Percentiles rank a stretch among this genome's conserved stretches.
These are phyloP conservation scores for Ambrosiella cleistominuta DNA, from an alignment of 2,329 filamentous ascomycete species.

Conservation along the genomic window DNA sequence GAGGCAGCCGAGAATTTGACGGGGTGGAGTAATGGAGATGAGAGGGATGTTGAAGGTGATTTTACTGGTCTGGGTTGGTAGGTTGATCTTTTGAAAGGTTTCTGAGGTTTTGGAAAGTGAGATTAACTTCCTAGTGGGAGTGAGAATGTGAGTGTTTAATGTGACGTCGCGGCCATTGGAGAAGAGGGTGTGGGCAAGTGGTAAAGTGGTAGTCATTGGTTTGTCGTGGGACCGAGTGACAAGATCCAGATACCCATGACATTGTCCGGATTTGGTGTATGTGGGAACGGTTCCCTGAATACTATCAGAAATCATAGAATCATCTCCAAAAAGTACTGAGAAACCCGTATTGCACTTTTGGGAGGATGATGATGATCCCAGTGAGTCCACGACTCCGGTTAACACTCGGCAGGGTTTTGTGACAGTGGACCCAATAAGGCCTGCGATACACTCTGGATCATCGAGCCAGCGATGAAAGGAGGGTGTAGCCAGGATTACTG, in stretches of 20 bases:
- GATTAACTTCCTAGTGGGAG: slow-evolving; percentile 9
- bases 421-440: slow-evolving; percentile 13
- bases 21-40: slow-evolving; percentile 43
- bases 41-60: slow-evolving; percentile 27
- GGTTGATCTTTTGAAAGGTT: slow-evolving; percentile 22
- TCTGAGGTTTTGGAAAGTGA: slow-evolving; percentile 20
- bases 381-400: slow-evolving; percentile 37
- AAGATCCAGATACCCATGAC: slow-evolving; percentile 9
- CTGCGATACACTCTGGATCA: slow-evolving; percentile 24
- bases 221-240: not conserved
- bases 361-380: slow-evolving; percentile 22
- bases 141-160: slow-evolving; percentile 25
- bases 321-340: slow-evolving; percentile 10
- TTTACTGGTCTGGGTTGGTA: slow-evolving; percentile 12
- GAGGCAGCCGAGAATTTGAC: slow-evolving; percentile 45
- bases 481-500: slow-evolving; percentile 32
- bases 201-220: slow-evolving; percentile 32
- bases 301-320: not conserved
- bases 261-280: not conserved
- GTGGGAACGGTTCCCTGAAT: not conserved
- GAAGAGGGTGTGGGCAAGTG: slow-evolving; percentile 64
- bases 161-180: slow-evolving; percentile 48
- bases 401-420: slow-evolving; percentile 27
- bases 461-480: slow-evolving; percentile 31
- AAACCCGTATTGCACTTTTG: slow-evolving; percentile 4